A percentile compares a stretch with the other conserved stretches of the same genome.
Evolutionary conservation across 2,329 filamentous ascomycete species (phyloP).

Genomic region (Podosphaera aphanis): DNA sequence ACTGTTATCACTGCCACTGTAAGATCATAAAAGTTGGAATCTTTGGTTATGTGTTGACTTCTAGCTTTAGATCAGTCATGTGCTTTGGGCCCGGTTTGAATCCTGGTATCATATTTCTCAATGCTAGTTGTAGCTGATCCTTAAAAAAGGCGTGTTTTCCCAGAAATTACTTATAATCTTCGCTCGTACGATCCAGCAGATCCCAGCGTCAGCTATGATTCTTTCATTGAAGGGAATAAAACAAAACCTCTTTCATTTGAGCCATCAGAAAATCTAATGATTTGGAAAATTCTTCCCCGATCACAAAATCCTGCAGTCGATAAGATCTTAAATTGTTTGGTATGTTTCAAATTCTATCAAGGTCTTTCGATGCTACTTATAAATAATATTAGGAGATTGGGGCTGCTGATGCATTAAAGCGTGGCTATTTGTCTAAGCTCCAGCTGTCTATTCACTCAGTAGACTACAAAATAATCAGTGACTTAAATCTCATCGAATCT

Average conservation of each 20-base stretch:
- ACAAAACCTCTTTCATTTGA: conserved; percentile 2
- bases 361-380: conserved; percentile 1
- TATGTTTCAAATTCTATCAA: conserved; percentile 3
- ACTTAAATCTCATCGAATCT: conserved; percentile 8
- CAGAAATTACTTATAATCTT: conserved; percentile 2
- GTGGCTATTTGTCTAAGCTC: conserved; percentile 8
- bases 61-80: conserved; percentile 1
- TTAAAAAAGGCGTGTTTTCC: conserved; percentile 4
- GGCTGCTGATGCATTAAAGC: conserved; percentile 8
- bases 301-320: conserved; percentile 6
- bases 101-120: neutral
- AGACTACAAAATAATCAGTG: conserved; percentile 4
- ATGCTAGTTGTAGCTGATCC: neutral
- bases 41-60: neutral
- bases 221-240: conserved; percentile 5
- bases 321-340: conserved; percentile 12
- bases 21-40: neutral
- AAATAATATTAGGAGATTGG: conserved; percentile 7
- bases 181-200: conserved; percentile 7
- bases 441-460: conserved; percentile 9
- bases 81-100: conserved; percentile 3
- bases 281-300: conserved; percentile 7
- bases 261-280: conserved; percentile 1
- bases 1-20: conserved; percentile 3
- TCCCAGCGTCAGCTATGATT: conserved; percentile 7